Evolutionary conservation across 2,329 filamentous ascomycete genomes (phyloP).

Genomic region (Helotiales sp.): DNA sequence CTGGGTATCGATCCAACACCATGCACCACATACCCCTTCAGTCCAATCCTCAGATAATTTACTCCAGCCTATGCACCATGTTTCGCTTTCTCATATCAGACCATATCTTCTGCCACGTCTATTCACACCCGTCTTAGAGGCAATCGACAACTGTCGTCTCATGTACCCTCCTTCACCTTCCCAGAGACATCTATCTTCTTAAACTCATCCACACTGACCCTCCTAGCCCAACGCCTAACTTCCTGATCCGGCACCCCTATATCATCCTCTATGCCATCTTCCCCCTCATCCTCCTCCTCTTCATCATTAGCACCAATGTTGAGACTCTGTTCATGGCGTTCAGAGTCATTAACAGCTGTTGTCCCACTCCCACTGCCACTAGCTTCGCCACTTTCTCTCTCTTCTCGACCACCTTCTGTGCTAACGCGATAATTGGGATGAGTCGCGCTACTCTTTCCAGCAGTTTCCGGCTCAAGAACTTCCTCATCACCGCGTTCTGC

Average conservation of each 20-base stretch:
- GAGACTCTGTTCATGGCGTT: too few relatives aligned
- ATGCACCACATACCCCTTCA: background rate
- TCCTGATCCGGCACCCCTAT: background rate
- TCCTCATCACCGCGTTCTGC: background rate
- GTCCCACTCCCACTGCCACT: slow-evolving; percentile 6
- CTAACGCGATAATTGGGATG: background rate
- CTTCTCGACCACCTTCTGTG: background rate
- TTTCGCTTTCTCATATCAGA: too few relatives aligned
- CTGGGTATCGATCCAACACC: background rate
- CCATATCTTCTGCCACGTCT: too few relatives aligned
- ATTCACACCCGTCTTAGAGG: too few relatives aligned
- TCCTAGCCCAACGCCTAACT: slow-evolving; percentile 2
- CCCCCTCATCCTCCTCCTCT: background rate
- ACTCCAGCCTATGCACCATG: background rate
- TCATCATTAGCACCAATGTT: background rate
- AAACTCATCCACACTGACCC: slow-evolving; percentile 3
- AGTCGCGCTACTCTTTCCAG: background rate
- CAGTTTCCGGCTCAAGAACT: background rate
- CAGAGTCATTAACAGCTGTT: background rate
- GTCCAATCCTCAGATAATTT: background rate
- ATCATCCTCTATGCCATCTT: background rate
- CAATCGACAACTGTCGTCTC: too few relatives aligned
- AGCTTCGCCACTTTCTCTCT: background rate
- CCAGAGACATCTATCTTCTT: background rate
- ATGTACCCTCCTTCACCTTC: background rate